These are phyloP conservation scores for Rosa rugosa DNA, from an alignment of 306 rosid genomes.

Conservation along the genomic window DNA sequence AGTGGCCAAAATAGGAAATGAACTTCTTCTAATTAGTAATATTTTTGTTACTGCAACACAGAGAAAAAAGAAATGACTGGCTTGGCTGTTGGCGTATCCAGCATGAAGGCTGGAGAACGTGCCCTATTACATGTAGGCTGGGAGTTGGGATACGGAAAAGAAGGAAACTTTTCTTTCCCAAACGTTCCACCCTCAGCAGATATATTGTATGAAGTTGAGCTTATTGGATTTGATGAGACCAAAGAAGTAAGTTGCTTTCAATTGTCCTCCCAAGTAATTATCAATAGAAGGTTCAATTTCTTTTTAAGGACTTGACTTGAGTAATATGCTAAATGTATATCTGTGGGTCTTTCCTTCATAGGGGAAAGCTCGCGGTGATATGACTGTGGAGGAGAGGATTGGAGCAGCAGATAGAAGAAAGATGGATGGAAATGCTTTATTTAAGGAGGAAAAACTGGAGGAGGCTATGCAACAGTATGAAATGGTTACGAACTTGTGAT, in stretches of 20 bases:
- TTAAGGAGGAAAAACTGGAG: slow-evolving; percentile 82
- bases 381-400: slow-evolving; percentile 95
- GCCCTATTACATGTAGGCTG: slow-evolving; percentile 84
- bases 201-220: slow-evolving; percentile 87
- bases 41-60: slow-evolving; percentile 48
- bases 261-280: background rate
- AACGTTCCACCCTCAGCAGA: slow-evolving; percentile 97
- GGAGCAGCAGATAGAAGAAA: slow-evolving; percentile 86
- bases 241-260: slow-evolving; percentile 60
- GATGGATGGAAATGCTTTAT: slow-evolving; percentile 89
- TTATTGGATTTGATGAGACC: slow-evolving; percentile 87
- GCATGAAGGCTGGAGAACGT: slow-evolving; percentile 88
- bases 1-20: background rate
- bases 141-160: slow-evolving; percentile 91
- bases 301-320: slow-evolving; percentile 14
- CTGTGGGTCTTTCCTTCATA: slow-evolving; percentile 19
- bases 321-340: slow-evolving; percentile 34
- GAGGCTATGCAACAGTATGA: slow-evolving; percentile 99
- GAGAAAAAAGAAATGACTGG: slow-evolving; percentile 94
- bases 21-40: slow-evolving; percentile 17
- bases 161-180: slow-evolving; percentile 88
- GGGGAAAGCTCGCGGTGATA: slow-evolving; percentile 94
- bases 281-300: background rate
- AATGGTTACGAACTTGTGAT: slow-evolving; percentile 67
- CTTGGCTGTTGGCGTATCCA: slow-evolving; percentile 78